phyloP scores from a whole-genome alignment of 192 early-diverging fungal species.

The Entomortierella lignicola region DNA sequence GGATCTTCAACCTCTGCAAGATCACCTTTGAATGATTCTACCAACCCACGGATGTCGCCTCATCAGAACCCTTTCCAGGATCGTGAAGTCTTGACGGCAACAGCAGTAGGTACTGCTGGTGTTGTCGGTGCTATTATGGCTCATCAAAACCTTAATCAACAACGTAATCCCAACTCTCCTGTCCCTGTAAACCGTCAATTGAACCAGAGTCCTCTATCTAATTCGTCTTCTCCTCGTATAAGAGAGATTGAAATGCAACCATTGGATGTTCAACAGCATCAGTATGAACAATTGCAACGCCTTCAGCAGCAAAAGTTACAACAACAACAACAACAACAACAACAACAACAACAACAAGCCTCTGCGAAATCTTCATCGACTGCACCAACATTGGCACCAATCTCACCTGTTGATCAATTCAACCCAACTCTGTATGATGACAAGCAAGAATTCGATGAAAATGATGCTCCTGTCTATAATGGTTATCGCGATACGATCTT shows the following conservation, averaged over 20 bases:
- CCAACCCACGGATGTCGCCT: not conserved
- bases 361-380: constrained; percentile 10
- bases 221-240: constrained; percentile 4
- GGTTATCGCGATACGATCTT: constrained; percentile 55
- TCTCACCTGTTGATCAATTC: constrained; percentile 21
- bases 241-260: constrained; percentile 55
- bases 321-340: constrained; percentile 16
- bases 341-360: constrained; percentile 12
- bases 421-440: constrained; percentile 43
- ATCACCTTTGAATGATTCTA: no score
- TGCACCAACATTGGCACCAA: not conserved
- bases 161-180: not conserved
- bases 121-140: constrained; percentile 1
- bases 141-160: not conserved
- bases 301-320: constrained; percentile 35
- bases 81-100: constrained; percentile 28
- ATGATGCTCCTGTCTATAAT: constrained; percentile 43
- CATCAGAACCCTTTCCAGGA: constrained; percentile 51
- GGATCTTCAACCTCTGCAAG: not conserved
- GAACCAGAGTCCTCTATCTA: constrained; percentile 7
- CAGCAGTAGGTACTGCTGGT: constrained; percentile 12
- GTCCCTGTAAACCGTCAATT: constrained; percentile 6
- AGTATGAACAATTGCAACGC: constrained; percentile 47
- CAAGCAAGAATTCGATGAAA: constrained; percentile 49
- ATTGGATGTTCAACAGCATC: constrained; percentile 50